A percentile compares a stretch with the other conserved stretches of the same genome.
phyloP scores from a whole-genome alignment of 1,139 yeast species.

The Scheffersomyces cryptocercus region DNA sequence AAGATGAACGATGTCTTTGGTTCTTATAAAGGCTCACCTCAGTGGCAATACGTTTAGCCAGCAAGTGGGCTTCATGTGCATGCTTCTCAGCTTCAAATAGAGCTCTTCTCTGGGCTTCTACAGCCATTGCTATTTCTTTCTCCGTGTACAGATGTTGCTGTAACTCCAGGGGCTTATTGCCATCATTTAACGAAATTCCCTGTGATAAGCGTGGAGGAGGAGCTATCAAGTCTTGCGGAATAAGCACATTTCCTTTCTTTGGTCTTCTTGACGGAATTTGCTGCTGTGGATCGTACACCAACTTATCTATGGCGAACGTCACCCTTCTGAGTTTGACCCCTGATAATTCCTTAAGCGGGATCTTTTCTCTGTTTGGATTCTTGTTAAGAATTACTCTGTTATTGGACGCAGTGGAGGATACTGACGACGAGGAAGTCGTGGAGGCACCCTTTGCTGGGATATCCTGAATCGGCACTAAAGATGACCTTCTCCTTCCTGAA shows the following conservation, averaged over 20 bases:
- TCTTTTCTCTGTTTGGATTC: constrained; percentile 38
- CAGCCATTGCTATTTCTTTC: constrained; percentile 53
- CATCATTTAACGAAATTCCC: constrained; percentile 55
- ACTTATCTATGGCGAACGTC: constrained; percentile 69
- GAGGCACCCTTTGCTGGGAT: not conserved
- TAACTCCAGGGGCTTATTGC: constrained; percentile 13
- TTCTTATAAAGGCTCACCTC: constrained; percentile 53
- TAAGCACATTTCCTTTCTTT: constrained; percentile 72
- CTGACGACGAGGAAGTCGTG: not conserved
- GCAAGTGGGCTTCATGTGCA: constrained; percentile 71
- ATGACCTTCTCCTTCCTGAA: not conserved
- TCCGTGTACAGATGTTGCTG: constrained; percentile 45
- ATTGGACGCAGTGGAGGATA: constrained; percentile 1
- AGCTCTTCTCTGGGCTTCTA: constrained; percentile 57
- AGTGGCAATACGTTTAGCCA: constrained; percentile 66
- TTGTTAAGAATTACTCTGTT: constrained; percentile 45
- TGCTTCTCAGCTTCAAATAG: constrained; percentile 65
- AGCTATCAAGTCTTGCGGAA: constrained; percentile 68
- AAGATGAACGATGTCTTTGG: constrained; percentile 12
- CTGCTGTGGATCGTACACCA: constrained; percentile 85
- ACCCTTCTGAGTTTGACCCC: constrained; percentile 59
- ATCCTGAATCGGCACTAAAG: not conserved
- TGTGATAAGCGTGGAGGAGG: constrained; percentile 64
- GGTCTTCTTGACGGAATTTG: constrained; percentile 92
- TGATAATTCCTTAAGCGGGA: constrained; percentile 41